These are phyloP conservation scores for Phyllosticta citriasiana DNA, from an alignment of 2,329 filamentous ascomycete species.

Conservation along the genomic window DNA sequence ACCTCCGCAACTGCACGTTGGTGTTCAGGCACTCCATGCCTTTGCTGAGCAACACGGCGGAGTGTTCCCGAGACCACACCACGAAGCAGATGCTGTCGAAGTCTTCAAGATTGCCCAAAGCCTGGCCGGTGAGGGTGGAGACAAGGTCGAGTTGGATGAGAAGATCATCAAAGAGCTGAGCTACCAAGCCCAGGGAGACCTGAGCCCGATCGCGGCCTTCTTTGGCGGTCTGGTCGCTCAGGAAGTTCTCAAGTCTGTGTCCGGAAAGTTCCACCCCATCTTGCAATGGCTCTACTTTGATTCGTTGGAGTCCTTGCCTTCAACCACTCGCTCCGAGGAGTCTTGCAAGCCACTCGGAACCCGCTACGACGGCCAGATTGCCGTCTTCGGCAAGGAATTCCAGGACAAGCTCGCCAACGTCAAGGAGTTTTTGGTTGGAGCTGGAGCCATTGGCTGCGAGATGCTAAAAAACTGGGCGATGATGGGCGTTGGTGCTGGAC, in stretches of 20 bases:
- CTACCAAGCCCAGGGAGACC: constrained; percentile 85
- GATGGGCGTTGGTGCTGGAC: constrained; percentile 87
- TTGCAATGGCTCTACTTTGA: constrained; percentile 96
- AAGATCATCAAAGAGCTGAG: constrained; percentile 88
- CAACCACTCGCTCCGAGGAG: constrained; percentile 67
- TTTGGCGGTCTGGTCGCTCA: constrained; percentile 91
- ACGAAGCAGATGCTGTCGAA: constrained; percentile 71
- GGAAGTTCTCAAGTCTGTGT: constrained; percentile 92
- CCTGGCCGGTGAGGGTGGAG: constrained; percentile 55
- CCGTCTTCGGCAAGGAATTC: constrained; percentile 86
- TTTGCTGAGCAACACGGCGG: constrained; percentile 65
- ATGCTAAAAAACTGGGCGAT: constrained; percentile 99
- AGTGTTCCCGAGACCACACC: constrained; percentile 70
- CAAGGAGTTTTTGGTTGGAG: constrained; percentile 88
- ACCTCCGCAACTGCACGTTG: constrained; percentile 81
- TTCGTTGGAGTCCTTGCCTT: constrained; percentile 87
- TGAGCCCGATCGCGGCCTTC: constrained; percentile 87
- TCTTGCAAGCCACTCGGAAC: constrained; percentile 75
- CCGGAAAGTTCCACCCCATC: constrained; percentile 94
- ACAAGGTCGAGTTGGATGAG: constrained; percentile 77
- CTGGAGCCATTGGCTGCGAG: constrained; percentile 94
- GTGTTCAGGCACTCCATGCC: constrained; percentile 82
- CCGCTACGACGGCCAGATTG: constrained; percentile 94
- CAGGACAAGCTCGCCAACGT: constrained; percentile 89
- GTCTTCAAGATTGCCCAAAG: constrained; percentile 65